phyloP scores from a whole-genome alignment of 768 basidiomycete genomes.

The Termitomyces heimii region DNA sequence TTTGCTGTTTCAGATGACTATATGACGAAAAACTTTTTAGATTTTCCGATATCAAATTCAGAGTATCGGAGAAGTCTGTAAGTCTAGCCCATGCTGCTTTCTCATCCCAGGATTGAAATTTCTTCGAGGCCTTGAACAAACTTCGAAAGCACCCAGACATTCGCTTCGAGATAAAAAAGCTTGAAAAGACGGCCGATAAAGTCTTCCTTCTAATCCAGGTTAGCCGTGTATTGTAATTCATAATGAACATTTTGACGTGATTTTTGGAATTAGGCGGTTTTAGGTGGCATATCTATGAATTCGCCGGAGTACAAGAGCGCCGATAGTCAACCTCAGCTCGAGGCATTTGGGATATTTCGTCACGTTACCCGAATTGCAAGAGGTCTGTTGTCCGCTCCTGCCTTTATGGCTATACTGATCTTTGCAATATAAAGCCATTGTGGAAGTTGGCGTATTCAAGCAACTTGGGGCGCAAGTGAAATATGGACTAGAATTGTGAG shows the following conservation, averaged over 20 bases:
- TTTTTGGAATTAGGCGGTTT: constrained; percentile 47
- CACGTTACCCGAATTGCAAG: constrained; percentile 70
- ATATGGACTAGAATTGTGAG: constrained; percentile 71
- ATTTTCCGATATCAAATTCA: constrained; percentile 60
- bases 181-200: constrained; percentile 71
- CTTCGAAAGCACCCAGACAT: constrained; percentile 71
- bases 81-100: background rate
- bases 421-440: constrained; percentile 45
- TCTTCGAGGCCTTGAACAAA: constrained; percentile 50
- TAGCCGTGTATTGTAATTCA: constrained; percentile 1
- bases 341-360: constrained; percentile 66
- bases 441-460: constrained; percentile 69
- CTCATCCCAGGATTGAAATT: background rate
- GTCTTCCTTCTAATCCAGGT: constrained; percentile 79
- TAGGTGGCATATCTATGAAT: constrained; percentile 66
- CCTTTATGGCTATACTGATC: background rate
- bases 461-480: constrained; percentile 63
- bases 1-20: background rate
- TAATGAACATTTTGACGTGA: background rate
- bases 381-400: constrained; percentile 36
- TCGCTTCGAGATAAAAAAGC: constrained; percentile 66
- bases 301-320: constrained; percentile 60
- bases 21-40: constrained; percentile 28
- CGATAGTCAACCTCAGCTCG: constrained; percentile 70
- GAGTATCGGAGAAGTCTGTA: constrained; percentile 74